Percentiles rank a stretch among this genome's conserved stretches.
Conservation (phyloP, 2,329 filamentous ascomycete species). For the Penicillium sp. region DNA sequence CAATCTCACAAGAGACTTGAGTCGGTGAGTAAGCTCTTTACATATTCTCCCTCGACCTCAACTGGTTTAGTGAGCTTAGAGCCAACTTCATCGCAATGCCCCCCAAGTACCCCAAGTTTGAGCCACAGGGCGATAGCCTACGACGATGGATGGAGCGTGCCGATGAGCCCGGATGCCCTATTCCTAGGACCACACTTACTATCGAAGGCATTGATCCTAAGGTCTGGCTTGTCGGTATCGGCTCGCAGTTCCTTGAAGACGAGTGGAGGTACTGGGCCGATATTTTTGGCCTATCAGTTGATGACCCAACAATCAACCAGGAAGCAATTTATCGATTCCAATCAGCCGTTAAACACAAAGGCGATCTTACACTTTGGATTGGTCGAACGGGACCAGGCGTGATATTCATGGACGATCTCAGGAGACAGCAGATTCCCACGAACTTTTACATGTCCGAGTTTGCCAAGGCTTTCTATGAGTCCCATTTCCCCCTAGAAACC, state of each 20-base stretch:
- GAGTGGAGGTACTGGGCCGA: neutral
- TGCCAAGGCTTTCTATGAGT: constrained; percentile 3
- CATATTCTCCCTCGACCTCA: neutral
- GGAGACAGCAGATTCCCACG: neutral
- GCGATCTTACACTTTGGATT: neutral
- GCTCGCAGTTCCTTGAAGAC: neutral
- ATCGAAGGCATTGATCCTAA: neutral
- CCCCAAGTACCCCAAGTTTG: neutral
- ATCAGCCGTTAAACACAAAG: neutral
- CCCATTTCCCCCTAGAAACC: neutral
- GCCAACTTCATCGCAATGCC: neutral
- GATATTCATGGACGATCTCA: constrained; percentile 3
- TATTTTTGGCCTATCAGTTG: neutral
- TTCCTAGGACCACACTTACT: neutral
- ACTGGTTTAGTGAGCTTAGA: no score
- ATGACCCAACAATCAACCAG: neutral
- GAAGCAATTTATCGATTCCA: neutral
- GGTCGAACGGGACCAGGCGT: constrained; percentile 5
- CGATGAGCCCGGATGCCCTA: constrained; percentile 1
- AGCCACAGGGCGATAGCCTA: neutral
- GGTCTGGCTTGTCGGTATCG: neutral
- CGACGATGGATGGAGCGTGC: neutral
- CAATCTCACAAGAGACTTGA: neutral
- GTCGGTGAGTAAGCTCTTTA: no score
- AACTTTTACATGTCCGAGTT: constrained; percentile 5